These are phyloP conservation scores for Phytophthora europaea DNA, from an alignment of 352 stramenopile genomes.

Conservation along the genomic window DNA sequence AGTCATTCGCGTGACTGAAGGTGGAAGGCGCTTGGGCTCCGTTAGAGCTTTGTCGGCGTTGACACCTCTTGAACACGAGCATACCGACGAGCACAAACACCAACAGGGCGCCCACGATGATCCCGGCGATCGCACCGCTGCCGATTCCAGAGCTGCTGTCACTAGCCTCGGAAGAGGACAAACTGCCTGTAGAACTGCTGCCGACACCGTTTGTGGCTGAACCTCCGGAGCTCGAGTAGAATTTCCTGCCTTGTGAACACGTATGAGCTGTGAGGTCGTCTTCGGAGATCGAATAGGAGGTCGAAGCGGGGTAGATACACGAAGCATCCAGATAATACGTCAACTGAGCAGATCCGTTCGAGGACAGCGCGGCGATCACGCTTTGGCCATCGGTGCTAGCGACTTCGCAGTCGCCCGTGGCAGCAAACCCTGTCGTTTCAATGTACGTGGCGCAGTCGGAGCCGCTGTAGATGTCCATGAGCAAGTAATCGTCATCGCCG, in stretches of 20 bases:
- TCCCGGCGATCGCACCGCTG: constrained; percentile 26
- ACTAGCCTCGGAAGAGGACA: constrained; percentile 15
- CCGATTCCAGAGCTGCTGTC: constrained; percentile 25
- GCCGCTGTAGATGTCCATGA: constrained; percentile 37
- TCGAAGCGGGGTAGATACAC: constrained; percentile 12
- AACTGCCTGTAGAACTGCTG: constrained; percentile 15
- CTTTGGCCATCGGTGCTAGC: constrained; percentile 26
- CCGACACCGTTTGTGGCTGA: constrained; percentile 17
- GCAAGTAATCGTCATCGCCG: constrained; percentile 26
- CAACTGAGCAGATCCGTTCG: constrained; percentile 38
- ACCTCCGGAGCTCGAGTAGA: constrained; percentile 33
- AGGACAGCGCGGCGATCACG: constrained; percentile 29
- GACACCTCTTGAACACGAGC: constrained; percentile 19
- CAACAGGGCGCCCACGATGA: constrained; percentile 32
- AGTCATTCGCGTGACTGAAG: constrained; percentile 12
- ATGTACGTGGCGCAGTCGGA: constrained; percentile 36
- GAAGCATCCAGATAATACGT: constrained; percentile 36
- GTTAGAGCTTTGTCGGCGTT: not conserved
- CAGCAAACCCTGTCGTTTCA: constrained; percentile 19
- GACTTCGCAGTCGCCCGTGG: constrained; percentile 34
- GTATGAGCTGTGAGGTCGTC: constrained; percentile 25
- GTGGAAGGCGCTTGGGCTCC: not conserved
- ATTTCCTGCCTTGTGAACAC: constrained; percentile 24
- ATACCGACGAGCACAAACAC: constrained; percentile 23
- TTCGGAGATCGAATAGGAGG: constrained; percentile 14